Evolutionary conservation across 2,329 filamentous ascomycete species (phyloP), one percentile per base, ranked within the genome.

Genomic region (Fusarium setosum): DNA sequence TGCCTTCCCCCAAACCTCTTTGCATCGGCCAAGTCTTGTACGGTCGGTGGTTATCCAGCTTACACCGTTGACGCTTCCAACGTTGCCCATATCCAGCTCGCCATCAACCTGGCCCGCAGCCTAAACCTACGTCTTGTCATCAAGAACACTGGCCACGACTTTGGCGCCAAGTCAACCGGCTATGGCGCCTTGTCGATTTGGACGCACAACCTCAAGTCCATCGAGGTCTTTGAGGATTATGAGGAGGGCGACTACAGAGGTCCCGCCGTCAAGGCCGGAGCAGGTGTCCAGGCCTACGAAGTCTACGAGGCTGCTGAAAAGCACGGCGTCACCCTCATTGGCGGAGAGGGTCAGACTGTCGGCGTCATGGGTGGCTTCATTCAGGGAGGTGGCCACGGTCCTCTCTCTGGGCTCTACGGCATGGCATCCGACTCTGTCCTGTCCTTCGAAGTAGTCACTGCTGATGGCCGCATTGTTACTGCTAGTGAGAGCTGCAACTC

Each of bases 301-400:
- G 78, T 79, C 2, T 77, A 82, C 49, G 72, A 68, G 32, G 81
- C 79, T 24, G 85, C 85, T 2, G 68, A 83, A 24, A 72, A 79
- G 42, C 74, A 81, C 18, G 81, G 81, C 2, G 75, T 83, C 35
- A 80, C 79, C 0, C 78, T 87, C 4, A 81, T 88, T 15, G 84
- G 83, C 15, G 87, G 87, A 5, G 83, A 84, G 17, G 84, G 85
- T 56, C 60, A 68, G 2, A 84, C 82, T 0, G 86, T 90, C 9
- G 87, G 87, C 2, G 68, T 87, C 6, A 83, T 83, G 0, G 88
- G 88, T n/a, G 88, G 88, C 2, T 90, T 84, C 68, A 82, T 80
- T 5, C 85, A 87, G 72, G 87, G 86, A 6, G 88, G 86, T 17
- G 88, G 88, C 0, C 86, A 88, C 67, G 82, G 81, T 1, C 77